Conservation (phyloP, 192 early-diverging fungal species). For the Borealophlyctis nickersoniae region DNA sequence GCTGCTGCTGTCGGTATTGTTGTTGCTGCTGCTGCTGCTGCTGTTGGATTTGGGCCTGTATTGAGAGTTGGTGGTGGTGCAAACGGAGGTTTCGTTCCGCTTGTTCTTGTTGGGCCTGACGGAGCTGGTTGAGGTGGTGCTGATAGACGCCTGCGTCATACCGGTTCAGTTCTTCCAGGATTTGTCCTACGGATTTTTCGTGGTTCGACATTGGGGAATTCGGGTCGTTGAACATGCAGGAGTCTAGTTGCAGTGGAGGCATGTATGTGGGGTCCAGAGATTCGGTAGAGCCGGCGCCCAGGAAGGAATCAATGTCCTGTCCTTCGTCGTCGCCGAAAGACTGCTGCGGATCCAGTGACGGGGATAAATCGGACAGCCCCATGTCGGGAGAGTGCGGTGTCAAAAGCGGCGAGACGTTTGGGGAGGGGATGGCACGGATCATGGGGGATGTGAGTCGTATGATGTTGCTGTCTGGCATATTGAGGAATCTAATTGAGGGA, state of each 20-base stretch:
- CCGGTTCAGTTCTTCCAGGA: not conserved
- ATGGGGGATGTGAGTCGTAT: constrained; percentile 21
- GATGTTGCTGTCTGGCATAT: too few species aligned
- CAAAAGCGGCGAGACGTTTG: constrained; percentile 14
- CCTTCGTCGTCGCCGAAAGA: not conserved
- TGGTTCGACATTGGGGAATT: too few species aligned
- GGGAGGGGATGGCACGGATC: constrained; percentile 31
- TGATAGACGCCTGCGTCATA: not conserved
- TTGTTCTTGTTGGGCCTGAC: not conserved
- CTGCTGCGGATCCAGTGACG: constrained; percentile 4
- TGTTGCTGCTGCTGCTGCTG: not conserved
- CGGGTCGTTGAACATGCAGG: too few species aligned
- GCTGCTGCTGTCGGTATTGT: not conserved
- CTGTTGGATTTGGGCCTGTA: not conserved
- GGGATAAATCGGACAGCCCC: not conserved
- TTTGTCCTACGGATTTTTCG: not conserved
- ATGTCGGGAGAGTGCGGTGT: constrained; percentile 3
- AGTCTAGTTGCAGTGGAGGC: too few species aligned
- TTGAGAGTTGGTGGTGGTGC: not conserved
- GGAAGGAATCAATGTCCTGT: not conserved
- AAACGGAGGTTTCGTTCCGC: not conserved
- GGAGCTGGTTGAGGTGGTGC: not conserved
- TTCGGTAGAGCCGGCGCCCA: not conserved
- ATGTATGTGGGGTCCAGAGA: not conserved
- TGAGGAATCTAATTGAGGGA: too few species aligned